These are phyloP conservation scores for Linderniella brevidens DNA, from an alignment of 257 asterid species.

Conservation along the genomic window DNA sequence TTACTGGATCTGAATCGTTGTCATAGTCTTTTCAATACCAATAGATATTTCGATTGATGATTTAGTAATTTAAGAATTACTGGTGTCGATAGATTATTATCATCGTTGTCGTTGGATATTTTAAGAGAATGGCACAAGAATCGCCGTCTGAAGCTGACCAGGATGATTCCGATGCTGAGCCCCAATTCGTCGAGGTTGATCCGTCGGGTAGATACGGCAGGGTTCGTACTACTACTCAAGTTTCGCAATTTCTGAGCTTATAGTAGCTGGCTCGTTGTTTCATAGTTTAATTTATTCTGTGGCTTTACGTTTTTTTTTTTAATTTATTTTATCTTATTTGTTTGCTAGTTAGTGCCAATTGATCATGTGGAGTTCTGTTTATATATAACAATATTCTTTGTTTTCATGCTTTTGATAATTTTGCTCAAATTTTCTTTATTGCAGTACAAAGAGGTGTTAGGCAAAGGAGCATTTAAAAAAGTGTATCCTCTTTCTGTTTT, in stretches of 20 bases:
- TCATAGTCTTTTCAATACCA: no score
- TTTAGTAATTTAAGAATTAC: no score
- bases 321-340: constrained; percentile 8
- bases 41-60: no score
- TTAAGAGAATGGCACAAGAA: constrained; percentile 44
- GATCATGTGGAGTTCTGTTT: no score
- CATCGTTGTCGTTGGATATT: no score
- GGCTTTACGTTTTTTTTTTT: constrained; percentile 4
- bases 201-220: constrained; percentile 93
- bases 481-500: constrained; percentile 60
- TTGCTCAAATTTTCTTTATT: background rate
- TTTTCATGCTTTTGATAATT: no score
- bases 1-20: no score
- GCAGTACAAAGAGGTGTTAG: constrained; percentile 90
- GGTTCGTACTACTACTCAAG: constrained; percentile 27
- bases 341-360: constrained; percentile 10
- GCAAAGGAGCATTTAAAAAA: constrained; percentile 97
- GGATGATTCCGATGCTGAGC: constrained; percentile 59
- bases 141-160: constrained; percentile 56
- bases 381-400: no score
- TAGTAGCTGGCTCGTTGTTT: background rate
- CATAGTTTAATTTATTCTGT: background rate
- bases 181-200: constrained; percentile 87
- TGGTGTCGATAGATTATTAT: no score
- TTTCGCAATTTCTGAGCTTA: background rate